Evolutionary conservation across 2,329 filamentous ascomycete species (phyloP).

Genomic region (Fusarium paranaense): DNA sequence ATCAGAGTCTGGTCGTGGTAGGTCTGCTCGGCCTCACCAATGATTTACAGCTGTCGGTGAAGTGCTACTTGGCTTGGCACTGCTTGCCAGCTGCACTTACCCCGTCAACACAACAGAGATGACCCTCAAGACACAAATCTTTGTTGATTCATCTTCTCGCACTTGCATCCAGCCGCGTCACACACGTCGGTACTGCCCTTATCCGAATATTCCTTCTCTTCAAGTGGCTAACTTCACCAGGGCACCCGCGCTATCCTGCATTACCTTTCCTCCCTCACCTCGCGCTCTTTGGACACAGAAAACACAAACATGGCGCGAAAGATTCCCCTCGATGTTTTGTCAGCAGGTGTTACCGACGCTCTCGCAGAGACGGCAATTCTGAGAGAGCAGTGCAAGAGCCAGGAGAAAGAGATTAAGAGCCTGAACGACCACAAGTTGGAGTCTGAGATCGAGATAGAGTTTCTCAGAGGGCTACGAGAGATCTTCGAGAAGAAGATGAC

Average conservation of each 20-base stretch:
- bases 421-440: not conserved
- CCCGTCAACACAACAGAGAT: not conserved
- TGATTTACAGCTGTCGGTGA: not conserved
- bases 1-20: not conserved
- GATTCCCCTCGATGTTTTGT: not conserved
- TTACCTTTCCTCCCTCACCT: not conserved
- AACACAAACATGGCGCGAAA: not conserved
- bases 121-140: not conserved
- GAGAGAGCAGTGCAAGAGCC: not conserved
- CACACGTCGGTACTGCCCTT: not conserved
- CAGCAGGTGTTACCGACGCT: not conserved
- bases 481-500: not conserved
- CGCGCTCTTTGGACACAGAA: not conserved
- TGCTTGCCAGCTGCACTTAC: conserved; percentile 6
- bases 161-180: not conserved
- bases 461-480: not conserved
- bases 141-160: not conserved
- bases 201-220: not conserved
- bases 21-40: not conserved
- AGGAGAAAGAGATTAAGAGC: conserved; percentile 1
- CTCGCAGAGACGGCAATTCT: not conserved
- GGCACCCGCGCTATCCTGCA: not conserved
- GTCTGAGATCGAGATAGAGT: not conserved
- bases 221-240: not conserved
- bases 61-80: not conserved